A percentile compares a stretch with the other conserved stretches of the same genome.
phyloP scores from a whole-genome alignment of 345 rosid species.

The Eutrema japonicum region DNA sequence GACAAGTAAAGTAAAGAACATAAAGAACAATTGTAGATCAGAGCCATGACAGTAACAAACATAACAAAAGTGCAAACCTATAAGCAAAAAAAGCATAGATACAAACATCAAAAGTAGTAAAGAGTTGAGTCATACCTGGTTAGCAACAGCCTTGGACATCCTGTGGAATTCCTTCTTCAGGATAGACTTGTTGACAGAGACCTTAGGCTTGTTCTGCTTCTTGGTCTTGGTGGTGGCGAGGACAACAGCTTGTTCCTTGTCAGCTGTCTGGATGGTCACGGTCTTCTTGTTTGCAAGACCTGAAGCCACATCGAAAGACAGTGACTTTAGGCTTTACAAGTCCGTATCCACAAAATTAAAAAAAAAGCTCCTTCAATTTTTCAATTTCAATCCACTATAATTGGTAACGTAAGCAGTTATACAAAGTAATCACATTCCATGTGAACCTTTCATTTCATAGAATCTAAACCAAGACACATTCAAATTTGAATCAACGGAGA shows the following conservation, averaged over 20 bases:
- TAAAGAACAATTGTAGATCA: background rate
- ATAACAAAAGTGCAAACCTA: background rate
- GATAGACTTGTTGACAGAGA: slow-evolving; percentile 64
- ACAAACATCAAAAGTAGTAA: background rate
- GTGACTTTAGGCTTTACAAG: background rate
- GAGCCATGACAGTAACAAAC: background rate
- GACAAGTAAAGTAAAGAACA: too few relatives aligned
- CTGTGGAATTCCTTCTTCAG: slow-evolving; percentile 74
- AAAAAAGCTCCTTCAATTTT: background rate
- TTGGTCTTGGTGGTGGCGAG: slow-evolving; percentile 81
- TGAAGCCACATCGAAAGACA: slow-evolving; percentile 17
- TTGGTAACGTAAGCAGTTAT: background rate
- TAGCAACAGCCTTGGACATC: slow-evolving; percentile 75
- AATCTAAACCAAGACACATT: background rate
- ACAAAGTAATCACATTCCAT: background rate
- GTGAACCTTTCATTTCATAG: background rate
- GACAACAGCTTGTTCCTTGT: slow-evolving; percentile 64
- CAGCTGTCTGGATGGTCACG: slow-evolving; percentile 70
- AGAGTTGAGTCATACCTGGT: slow-evolving; percentile 49
- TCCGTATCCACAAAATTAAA: background rate
- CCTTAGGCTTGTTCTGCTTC: slow-evolving; percentile 79
- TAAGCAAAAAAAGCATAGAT: background rate
- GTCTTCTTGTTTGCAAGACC: slow-evolving; percentile 89
- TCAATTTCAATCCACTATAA: background rate
- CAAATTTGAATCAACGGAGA: background rate